Base-by-base conservation (phyloP, 1,284 basidiomycete genomes). In the Austroboletus novae-zelandiae region DNA sequence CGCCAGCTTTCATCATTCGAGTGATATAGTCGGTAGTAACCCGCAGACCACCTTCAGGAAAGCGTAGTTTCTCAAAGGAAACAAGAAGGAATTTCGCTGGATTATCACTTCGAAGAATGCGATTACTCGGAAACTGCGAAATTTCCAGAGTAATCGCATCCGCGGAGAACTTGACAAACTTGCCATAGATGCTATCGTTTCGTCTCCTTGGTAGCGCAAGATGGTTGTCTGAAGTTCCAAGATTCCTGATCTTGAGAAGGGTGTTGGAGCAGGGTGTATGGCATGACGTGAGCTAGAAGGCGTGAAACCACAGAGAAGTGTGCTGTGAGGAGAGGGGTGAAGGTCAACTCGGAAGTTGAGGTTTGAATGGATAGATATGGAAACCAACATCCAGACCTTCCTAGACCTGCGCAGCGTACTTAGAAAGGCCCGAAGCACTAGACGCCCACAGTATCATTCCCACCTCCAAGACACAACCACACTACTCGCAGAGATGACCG, bases 41-140 rank as follows among this genome's bases (percentile, higher is more conserved):
- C 27, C 71, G 74, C 25, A 78, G 68, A 45, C 70, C 72, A 40
- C 64, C 70, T 50, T 75, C 77, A 15, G 74, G 73, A 51, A 84
- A 84, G 32, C 81, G 67, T 8, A 84, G 69, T 29, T 68, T 69
- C 10, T 72, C 76, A 58, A 84, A 83, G 0, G 79, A 80, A 6
- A 73, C 69, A 14, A 83, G 61, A 29, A 84, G 69, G 61, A 83
- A 83, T 56, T 81, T 78, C 20, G 70, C 62, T 1, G 72, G 67
- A 54, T 84, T 76, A 57, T 86, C 82, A 6, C 71, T 68, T 45
- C 77, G 72, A 30, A 85, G 61, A 35, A 86, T 75, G 17, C 82
- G 76, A 62, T 84, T 84, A 49, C 70, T 74, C 7, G 81, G 76
- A 52, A 84, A 76, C 25, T 69, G 66, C 7, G 68, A 66, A 14